Percentiles rank a stretch among this genome's conserved stretches.
These are phyloP conservation scores for Periglandula ipomoeae DNA, from an alignment of 2,329 filamentous ascomycete genomes.

Conservation along the genomic window DNA sequence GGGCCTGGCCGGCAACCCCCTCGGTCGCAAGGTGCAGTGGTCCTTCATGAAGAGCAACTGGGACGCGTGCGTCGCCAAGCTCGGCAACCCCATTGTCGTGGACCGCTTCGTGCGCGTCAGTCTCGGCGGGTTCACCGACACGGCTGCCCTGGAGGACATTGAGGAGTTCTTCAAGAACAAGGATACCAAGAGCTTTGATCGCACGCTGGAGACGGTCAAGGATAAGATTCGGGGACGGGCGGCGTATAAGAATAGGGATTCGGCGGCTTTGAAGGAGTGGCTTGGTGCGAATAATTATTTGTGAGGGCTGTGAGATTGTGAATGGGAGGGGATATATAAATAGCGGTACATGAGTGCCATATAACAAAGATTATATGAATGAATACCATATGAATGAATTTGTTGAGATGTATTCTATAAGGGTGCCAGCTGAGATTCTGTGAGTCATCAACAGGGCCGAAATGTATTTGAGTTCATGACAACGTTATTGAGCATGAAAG, in stretches of 20 bases:
- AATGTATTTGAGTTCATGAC: too few species aligned
- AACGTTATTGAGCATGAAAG: too few species aligned
- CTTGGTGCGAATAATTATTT: conserved; percentile 44
- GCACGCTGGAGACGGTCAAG: conserved; percentile 74
- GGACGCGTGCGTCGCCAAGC: conserved; percentile 59
- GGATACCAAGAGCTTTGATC: conserved; percentile 78
- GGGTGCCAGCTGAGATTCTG: too few species aligned
- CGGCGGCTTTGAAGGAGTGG: conserved; percentile 68
- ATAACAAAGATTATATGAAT: too few species aligned
- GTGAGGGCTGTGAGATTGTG: conserved; percentile 13
- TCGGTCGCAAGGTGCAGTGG: conserved; percentile 71
- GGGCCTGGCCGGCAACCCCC: conserved; percentile 62
- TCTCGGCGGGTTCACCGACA: conserved; percentile 69
- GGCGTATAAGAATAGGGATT: conserved; percentile 72
- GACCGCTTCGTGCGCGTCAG: conserved; percentile 79
- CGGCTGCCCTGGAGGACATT: conserved; percentile 64
- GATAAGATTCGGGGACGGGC: conserved; percentile 81
- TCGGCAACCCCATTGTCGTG: conserved; percentile 77
- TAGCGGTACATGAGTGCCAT: background rate
- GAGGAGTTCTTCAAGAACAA: conserved; percentile 75
- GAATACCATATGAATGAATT: too few species aligned
- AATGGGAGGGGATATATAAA: background rate
- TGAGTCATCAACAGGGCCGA: too few species aligned
- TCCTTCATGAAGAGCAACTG: conserved; percentile 79
- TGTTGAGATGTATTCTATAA: too few species aligned